Conservation (phyloP, 495 filamentous ascomycete species). For the Penicillium pulvis region DNA sequence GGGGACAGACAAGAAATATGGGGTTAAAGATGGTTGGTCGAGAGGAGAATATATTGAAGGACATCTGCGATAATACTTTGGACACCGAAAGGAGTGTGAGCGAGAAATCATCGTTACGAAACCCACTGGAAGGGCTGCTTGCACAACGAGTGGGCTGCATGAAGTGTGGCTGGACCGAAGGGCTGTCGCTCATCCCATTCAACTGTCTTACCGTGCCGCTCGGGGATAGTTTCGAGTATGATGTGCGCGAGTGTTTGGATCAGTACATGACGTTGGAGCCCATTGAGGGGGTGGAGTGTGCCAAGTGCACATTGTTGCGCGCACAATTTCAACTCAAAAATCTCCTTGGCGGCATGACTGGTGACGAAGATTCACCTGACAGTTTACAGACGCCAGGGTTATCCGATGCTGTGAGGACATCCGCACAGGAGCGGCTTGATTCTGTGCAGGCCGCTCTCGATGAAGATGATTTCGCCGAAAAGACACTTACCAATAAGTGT, state of each 20-base stretch:
- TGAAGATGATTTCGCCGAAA: slow-evolving; percentile 78
- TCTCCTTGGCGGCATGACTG: slow-evolving; percentile 41
- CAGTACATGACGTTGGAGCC: slow-evolving; percentile 81
- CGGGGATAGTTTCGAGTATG: slow-evolving; percentile 55
- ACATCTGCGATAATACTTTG: slow-evolving; percentile 10
- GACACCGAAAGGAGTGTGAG: slow-evolving; percentile 5
- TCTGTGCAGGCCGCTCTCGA: slow-evolving; percentile 70
- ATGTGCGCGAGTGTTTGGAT: slow-evolving; percentile 76
- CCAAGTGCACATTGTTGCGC: slow-evolving; percentile 80
- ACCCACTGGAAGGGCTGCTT: slow-evolving; percentile 83
- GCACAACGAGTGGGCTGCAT: slow-evolving; percentile 91
- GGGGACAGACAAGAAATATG: slow-evolving; percentile 40
- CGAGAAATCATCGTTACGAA: slow-evolving; percentile 37
- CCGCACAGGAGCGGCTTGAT: slow-evolving; percentile 53
- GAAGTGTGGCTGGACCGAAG: slow-evolving; percentile 81
- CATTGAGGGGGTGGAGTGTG: slow-evolving; percentile 87
- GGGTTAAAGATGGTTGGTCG: slow-evolving; percentile 47
- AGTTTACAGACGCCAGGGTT: slow-evolving; percentile 26
- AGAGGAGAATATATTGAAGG: slow-evolving; percentile 41
- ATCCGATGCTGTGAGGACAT: slow-evolving; percentile 35
- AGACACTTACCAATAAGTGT: slow-evolving; percentile 70
- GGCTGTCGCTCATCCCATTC: slow-evolving; percentile 85
- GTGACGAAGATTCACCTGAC: slow-evolving; percentile 25
- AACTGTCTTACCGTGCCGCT: slow-evolving; percentile 90
- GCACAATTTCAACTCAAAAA: slow-evolving; percentile 49